A percentile compares a stretch with the other conserved stretches of the same genome.
Evolutionary conservation across 2,329 filamentous ascomycete genomes (phyloP).

Genomic region (Epichloe sylvatica): DNA sequence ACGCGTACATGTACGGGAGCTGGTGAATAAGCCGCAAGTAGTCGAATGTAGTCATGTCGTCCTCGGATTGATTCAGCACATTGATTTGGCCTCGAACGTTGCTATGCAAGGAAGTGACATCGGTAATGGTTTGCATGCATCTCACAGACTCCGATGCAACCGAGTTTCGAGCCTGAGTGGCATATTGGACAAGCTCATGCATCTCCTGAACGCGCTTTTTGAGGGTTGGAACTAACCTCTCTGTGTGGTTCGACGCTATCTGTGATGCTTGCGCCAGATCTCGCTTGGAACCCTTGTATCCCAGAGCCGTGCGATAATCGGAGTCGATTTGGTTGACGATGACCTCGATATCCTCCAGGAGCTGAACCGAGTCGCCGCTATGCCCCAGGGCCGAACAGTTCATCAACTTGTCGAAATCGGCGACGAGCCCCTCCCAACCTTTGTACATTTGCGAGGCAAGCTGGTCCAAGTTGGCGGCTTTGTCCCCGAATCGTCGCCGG

Average conservation of each 20-base stretch:
- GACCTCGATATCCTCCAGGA: conserved; percentile 75
- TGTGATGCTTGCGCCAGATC: conserved; percentile 49
- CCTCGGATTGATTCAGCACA: conserved; percentile 55
- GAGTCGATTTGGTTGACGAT: conserved; percentile 75
- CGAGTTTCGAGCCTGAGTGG: conserved; percentile 52
- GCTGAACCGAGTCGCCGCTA: conserved; percentile 48
- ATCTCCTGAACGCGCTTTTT: conserved; percentile 44
- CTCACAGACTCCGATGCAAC: conserved; percentile 51
- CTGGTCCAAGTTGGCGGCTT: conserved; percentile 47
- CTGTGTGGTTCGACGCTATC: conserved; percentile 49
- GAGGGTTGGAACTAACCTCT: conserved; percentile 45
- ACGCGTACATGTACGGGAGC: conserved; percentile 79
- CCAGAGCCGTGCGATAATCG: conserved; percentile 66
- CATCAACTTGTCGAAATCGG: conserved; percentile 46
- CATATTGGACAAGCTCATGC: conserved; percentile 44
- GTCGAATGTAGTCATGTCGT: conserved; percentile 69
- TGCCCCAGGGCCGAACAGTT: conserved; percentile 42
- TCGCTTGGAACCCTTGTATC: conserved; percentile 49
- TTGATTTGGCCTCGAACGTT: conserved; percentile 60
- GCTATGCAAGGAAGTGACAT: conserved; percentile 62
- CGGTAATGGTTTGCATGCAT: conserved; percentile 72
- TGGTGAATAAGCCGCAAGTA: conserved; percentile 67
- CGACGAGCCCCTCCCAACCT: conserved; percentile 46
- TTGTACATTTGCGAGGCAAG: conserved; percentile 45
- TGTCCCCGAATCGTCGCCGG: conserved; percentile 44